Conservation (phyloP, 257 asterid genomes). For the Jacaranda copaia region DNA sequence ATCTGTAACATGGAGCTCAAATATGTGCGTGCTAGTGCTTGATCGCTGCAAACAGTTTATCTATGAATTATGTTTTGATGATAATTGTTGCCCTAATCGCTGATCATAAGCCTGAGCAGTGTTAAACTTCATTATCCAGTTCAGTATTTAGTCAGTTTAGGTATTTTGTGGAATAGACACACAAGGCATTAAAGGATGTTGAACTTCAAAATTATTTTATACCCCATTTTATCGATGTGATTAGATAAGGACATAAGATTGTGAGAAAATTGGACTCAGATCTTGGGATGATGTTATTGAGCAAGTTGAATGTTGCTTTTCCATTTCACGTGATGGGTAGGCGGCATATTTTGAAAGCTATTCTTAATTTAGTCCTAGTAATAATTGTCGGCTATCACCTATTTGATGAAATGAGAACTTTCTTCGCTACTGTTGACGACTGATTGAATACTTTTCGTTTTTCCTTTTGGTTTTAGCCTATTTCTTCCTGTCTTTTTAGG, state of each 20-base stretch:
- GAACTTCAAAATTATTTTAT: not conserved
- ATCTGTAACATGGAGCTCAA: slow-evolving; percentile 28
- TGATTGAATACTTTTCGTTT: not conserved
- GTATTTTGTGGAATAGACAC: not conserved
- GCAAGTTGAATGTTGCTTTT: not conserved
- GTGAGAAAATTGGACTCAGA: not conserved
- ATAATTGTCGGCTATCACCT: not conserved
- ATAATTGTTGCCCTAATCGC: not conserved
- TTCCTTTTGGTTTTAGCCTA: not conserved
- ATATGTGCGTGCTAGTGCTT: slow-evolving; percentile 1
- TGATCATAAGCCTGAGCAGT: not conserved
- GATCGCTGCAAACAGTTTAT: not conserved
- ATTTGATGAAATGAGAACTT: slow-evolving; percentile 2
- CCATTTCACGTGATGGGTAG: slow-evolving; percentile 2
- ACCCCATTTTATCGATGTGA: not conserved
- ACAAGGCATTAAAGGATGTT: not conserved
- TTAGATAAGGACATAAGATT: not conserved
- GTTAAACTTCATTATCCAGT: not conserved
- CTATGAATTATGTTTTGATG: not conserved
- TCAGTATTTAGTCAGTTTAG: not conserved
- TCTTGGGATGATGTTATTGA: not conserved
- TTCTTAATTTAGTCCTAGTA: not conserved
- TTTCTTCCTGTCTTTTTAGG: not conserved
- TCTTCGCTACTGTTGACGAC: not conserved
- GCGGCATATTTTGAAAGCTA: not conserved